Percentiles rank a stretch among this genome's conserved stretches.
Evolutionary conservation across 768 basidiomycete species (phyloP).

Genomic region (Collybia sordida): DNA sequence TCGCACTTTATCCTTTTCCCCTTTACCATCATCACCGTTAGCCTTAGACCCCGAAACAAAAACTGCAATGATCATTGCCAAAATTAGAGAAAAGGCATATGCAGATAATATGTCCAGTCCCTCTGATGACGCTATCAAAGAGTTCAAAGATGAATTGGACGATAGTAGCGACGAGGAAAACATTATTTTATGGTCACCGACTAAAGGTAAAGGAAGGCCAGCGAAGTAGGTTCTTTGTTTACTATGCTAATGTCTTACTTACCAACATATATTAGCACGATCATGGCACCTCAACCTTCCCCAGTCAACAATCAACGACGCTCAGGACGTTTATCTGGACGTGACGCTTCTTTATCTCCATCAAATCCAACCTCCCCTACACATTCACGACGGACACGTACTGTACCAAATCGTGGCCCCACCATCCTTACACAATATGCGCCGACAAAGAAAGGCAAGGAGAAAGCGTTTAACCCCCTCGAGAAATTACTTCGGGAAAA

Average conservation of each 20-base stretch:
- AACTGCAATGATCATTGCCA: slow-evolving; percentile 57
- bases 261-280: background rate
- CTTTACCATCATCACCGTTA: slow-evolving; percentile 29
- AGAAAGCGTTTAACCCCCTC: slow-evolving; percentile 44
- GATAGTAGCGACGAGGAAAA: slow-evolving; percentile 53
- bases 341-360: slow-evolving; percentile 11
- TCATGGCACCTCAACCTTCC: slow-evolving; percentile 1
- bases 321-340: background rate
- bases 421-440: slow-evolving; percentile 5
- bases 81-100: slow-evolving; percentile 63
- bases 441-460: slow-evolving; percentile 13
- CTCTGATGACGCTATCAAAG: slow-evolving; percentile 30
- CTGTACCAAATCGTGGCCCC: slow-evolving; percentile 7
- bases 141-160: slow-evolving; percentile 45
- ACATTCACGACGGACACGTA: slow-evolving; percentile 10
- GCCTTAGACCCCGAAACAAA: slow-evolving; percentile 40
- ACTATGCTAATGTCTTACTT: background rate
- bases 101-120: slow-evolving; percentile 46
- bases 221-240: slow-evolving; percentile 3
- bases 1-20: slow-evolving; percentile 9
- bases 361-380: slow-evolving; percentile 3
- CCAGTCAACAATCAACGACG: background rate
- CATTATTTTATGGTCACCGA: slow-evolving; percentile 16
- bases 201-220: slow-evolving; percentile 8
- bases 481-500: slow-evolving; percentile 57